Conservation (phyloP, 768 basidiomycete species). For the Mycena maculata region DNA sequence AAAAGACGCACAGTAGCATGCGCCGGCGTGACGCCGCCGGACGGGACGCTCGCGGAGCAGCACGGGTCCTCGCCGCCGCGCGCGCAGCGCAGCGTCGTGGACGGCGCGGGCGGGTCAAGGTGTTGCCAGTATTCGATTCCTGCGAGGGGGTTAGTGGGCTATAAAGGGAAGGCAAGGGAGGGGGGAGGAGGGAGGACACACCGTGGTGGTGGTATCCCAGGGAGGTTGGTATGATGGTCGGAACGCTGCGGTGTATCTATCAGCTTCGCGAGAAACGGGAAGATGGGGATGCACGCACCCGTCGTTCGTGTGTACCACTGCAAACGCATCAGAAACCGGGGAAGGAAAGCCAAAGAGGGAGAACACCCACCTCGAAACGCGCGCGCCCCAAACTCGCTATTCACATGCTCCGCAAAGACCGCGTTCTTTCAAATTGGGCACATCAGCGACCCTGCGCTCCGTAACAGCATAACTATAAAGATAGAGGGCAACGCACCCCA, state of each 20-base stretch:
- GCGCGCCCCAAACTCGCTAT: slow-evolving; percentile 51
- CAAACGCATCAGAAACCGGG: neutral
- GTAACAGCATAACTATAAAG: too few relatives aligned
- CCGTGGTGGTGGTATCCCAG: slow-evolving; percentile 69
- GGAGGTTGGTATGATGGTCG: slow-evolving; percentile 59
- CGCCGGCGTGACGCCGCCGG: slow-evolving; percentile 56
- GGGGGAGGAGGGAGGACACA: slow-evolving; percentile 28
- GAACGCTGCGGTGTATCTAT: slow-evolving; percentile 49
- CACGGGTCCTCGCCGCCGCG: slow-evolving; percentile 60
- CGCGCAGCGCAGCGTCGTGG: slow-evolving; percentile 56
- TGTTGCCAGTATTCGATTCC: slow-evolving; percentile 66
- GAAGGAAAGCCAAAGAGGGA: neutral
- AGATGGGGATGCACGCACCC: slow-evolving; percentile 45
- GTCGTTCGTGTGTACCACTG: slow-evolving; percentile 65
- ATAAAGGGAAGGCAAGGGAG: neutral
- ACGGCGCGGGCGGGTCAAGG: slow-evolving; percentile 52
- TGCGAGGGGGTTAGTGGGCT: slow-evolving; percentile 29
- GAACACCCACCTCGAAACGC: slow-evolving; percentile 55
- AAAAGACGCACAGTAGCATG: slow-evolving; percentile 55
- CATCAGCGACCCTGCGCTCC: too few relatives aligned
- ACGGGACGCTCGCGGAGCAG: slow-evolving; percentile 62
- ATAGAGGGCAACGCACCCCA: slow-evolving; percentile 49
- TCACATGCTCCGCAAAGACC: slow-evolving; percentile 58
- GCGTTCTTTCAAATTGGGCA: too few relatives aligned
- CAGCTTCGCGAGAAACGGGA: neutral